These are phyloP conservation scores for Tubosaeta brunneosetosa DNA, from an alignment of 768 basidiomycete species.

Conservation along the genomic window DNA sequence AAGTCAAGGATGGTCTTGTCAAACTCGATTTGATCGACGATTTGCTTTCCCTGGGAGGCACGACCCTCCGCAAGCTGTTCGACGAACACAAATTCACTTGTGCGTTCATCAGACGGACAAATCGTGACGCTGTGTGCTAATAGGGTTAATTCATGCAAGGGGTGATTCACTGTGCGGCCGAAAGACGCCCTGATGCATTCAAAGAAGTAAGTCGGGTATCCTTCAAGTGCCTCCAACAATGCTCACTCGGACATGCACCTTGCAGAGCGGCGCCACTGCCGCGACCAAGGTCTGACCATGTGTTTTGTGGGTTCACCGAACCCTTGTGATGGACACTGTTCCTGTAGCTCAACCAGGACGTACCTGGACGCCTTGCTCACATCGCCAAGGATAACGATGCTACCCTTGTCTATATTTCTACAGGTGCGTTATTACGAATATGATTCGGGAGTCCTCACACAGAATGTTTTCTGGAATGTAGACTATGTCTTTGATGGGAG, in stretches of 20 bases:
- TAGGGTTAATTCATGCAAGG: constrained; percentile 36
- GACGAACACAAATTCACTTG: constrained; percentile 61
- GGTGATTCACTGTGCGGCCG: constrained; percentile 95
- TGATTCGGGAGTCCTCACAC: constrained; percentile 4
- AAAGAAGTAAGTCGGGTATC: constrained; percentile 57
- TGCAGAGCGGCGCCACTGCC: constrained; percentile 54
- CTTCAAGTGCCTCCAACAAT: not conserved
- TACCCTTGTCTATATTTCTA: constrained; percentile 87
- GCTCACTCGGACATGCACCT: not conserved
- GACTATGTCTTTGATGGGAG: constrained; percentile 97
- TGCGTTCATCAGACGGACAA: constrained; percentile 35
- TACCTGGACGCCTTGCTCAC: constrained; percentile 67
- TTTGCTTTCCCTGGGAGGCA: constrained; percentile 34
- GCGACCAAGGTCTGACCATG: constrained; percentile 49
- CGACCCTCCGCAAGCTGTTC: constrained; percentile 46
- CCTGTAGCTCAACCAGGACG: constrained; percentile 70
- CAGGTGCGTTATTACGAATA: constrained; percentile 42
- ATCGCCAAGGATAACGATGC: constrained; percentile 60
- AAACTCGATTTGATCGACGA: constrained; percentile 67
- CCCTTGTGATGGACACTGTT: not conserved
- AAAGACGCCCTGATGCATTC: constrained; percentile 88
- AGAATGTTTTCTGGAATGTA: constrained; percentile 21
- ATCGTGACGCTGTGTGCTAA: not conserved
- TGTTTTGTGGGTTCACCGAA: not conserved
- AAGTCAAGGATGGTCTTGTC: constrained; percentile 47